Evolutionary conservation across 1,284 basidiomycete species (phyloP).

Genomic region (Trametes polyzona): DNA sequence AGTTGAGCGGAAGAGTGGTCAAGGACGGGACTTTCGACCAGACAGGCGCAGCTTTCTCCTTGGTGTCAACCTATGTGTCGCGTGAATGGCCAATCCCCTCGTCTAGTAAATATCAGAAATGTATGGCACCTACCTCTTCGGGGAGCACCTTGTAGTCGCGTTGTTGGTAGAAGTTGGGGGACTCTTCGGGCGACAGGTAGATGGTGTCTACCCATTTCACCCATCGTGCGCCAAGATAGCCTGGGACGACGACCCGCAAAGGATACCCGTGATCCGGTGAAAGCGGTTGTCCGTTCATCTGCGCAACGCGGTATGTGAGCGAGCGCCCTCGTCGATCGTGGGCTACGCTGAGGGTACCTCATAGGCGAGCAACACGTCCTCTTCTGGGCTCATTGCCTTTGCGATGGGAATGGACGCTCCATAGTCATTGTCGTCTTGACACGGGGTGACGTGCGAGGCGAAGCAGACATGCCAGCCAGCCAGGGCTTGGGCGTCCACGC

Average conservation of each 20-base stretch:
- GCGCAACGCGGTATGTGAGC: too few relatives aligned
- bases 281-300: constrained; percentile 72
- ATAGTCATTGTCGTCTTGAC: constrained; percentile 64
- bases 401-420: constrained; percentile 62
- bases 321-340: neutral
- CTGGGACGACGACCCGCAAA: constrained; percentile 70
- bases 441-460: constrained; percentile 61
- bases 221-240: constrained; percentile 74
- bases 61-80: constrained; percentile 25
- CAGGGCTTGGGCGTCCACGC: constrained; percentile 36
- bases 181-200: constrained; percentile 54
- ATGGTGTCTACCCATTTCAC: constrained; percentile 79
- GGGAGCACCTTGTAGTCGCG: constrained; percentile 70
- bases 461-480: constrained; percentile 58
- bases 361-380: constrained; percentile 64
- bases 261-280: constrained; percentile 71
- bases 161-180: constrained; percentile 69
- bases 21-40: constrained; percentile 59
- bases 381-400: constrained; percentile 49
- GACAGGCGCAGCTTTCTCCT: constrained; percentile 44
- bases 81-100: too few relatives aligned
- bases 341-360: constrained; percentile 42
- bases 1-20: constrained; percentile 65
- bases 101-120: too few relatives aligned
- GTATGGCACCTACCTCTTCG: constrained; percentile 52